Evolutionary conservation across 108 stramenopile species (phyloP).

Genomic region (Nitzschia palea): DNA sequence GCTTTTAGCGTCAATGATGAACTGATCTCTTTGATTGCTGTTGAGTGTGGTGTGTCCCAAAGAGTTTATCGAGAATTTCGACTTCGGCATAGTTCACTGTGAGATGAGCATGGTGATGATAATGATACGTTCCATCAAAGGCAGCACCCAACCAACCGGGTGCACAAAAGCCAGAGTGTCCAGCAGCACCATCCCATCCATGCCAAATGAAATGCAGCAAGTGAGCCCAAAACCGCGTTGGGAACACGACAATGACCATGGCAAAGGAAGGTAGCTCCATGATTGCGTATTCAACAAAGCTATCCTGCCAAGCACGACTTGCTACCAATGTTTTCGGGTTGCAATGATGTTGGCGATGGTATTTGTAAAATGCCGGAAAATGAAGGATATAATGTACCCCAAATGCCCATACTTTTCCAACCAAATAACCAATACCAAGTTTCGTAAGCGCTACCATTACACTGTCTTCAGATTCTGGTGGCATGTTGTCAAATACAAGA

Average conservation of each 20-base stretch:
- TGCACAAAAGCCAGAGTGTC: slow-evolving; percentile 34
- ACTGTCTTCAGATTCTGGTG: slow-evolving; percentile 10
- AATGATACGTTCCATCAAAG: slow-evolving; percentile 42
- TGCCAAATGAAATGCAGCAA: slow-evolving; percentile 31
- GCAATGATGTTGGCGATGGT: slow-evolving; percentile 30
- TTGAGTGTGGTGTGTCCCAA: slow-evolving; percentile 34
- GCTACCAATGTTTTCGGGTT: slow-evolving; percentile 27
- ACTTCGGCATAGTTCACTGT: slow-evolving; percentile 40
- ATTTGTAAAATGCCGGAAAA: slow-evolving; percentile 23
- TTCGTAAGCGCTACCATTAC: slow-evolving; percentile 11
- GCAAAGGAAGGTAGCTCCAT: slow-evolving; percentile 43
- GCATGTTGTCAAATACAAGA: background rate
- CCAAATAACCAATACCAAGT: slow-evolving; percentile 18
- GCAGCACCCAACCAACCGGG: slow-evolving; percentile 24
- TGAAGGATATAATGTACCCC: slow-evolving; percentile 32
- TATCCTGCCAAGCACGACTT: slow-evolving; percentile 31
- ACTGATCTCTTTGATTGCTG: too few relatives aligned
- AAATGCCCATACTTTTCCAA: slow-evolving; percentile 37
- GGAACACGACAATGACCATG: slow-evolving; percentile 24
- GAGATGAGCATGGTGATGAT: slow-evolving; percentile 29
- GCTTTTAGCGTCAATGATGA: too few relatives aligned
- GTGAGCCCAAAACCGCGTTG: slow-evolving; percentile 20
- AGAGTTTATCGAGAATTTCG: slow-evolving; percentile 31
- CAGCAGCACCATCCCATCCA: slow-evolving; percentile 39
- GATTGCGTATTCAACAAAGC: slow-evolving; percentile 27